Conservation (phyloP, 768 basidiomycete genomes). For the Termitomyces sp. region DNA sequence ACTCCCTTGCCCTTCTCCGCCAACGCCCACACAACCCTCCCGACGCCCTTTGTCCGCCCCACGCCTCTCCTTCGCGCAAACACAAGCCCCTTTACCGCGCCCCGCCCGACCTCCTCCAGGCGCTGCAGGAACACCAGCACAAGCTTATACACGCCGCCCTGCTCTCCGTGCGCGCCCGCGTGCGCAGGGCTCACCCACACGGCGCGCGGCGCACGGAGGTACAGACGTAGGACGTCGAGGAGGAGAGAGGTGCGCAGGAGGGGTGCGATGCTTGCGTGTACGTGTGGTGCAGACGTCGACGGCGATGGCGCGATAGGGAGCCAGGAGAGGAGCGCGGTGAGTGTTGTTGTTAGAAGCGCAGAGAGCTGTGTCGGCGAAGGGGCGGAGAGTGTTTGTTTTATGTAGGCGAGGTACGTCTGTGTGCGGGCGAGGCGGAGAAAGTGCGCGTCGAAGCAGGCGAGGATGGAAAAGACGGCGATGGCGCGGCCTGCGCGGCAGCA, state of each 20-base stretch:
- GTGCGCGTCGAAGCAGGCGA: constrained; percentile 8
- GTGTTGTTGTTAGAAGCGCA: background rate
- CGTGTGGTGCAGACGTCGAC: background rate
- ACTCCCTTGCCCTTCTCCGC: background rate
- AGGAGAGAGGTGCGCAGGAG: background rate
- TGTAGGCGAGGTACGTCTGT: constrained; percentile 1
- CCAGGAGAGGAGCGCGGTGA: background rate
- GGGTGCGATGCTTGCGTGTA: background rate
- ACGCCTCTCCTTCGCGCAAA: background rate
- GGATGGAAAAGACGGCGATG: constrained; percentile 9
- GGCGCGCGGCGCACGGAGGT: background rate
- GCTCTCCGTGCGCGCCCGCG: background rate
- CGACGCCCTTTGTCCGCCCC: background rate
- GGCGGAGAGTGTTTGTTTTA: background rate
- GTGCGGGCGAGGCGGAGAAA: background rate
- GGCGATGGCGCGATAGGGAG: background rate
- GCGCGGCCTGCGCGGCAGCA: constrained; percentile 12
- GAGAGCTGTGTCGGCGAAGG: background rate
- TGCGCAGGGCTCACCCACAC: background rate
- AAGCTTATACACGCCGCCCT: too few species aligned
- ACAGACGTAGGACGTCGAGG: background rate
- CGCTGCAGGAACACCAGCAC: background rate
- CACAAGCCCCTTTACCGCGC: background rate
- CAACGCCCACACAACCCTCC: background rate
- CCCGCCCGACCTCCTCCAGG: background rate